Conservation (phyloP, 805 yeast species). For the Wickerhamomyces chambardii region DNA sequence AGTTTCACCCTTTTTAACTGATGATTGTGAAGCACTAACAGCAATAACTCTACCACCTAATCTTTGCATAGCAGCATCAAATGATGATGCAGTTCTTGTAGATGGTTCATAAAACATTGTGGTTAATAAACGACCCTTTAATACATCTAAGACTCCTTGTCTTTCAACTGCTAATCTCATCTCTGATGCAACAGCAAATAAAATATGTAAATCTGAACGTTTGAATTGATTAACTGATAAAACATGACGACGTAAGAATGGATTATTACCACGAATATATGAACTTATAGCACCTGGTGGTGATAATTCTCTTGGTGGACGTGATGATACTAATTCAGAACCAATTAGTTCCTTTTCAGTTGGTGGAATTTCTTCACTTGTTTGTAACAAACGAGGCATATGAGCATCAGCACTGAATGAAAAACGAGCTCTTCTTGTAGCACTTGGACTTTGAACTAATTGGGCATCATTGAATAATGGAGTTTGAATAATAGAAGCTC, state of each 20-base stretch:
- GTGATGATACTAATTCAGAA: conserved; percentile 62
- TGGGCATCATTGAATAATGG: conserved; percentile 18
- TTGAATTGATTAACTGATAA: conserved; percentile 82
- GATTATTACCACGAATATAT: conserved; percentile 74
- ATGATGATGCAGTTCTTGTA: conserved; percentile 93
- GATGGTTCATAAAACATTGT: conserved; percentile 98
- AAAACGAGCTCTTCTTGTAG: conserved; percentile 33
- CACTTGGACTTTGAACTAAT: conserved; percentile 27
- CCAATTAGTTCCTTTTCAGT: conserved; percentile 45
- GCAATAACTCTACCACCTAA: conserved; percentile 96
- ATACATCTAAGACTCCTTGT: conserved; percentile 85
- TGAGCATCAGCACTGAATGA: conserved; percentile 39
- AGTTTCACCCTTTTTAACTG: conserved; percentile 97
- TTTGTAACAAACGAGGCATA: conserved; percentile 24
- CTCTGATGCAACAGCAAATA: conserved; percentile 97
- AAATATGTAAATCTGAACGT: conserved; percentile 83
- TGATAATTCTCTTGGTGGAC: conserved; percentile 62
- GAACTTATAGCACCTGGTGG: conserved; percentile 76
- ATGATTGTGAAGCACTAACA: conserved; percentile 78
- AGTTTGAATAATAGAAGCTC: conserved; percentile 16
- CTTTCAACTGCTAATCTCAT: conserved; percentile 96
- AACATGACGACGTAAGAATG: conserved; percentile 83
- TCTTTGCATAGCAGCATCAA: conserved; percentile 99
- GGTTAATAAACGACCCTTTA: conserved; percentile 85
- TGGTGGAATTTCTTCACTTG: conserved; percentile 17